Evolutionary conservation across 768 basidiomycete species (phyloP).

Genomic region (Trametes punicea): DNA sequence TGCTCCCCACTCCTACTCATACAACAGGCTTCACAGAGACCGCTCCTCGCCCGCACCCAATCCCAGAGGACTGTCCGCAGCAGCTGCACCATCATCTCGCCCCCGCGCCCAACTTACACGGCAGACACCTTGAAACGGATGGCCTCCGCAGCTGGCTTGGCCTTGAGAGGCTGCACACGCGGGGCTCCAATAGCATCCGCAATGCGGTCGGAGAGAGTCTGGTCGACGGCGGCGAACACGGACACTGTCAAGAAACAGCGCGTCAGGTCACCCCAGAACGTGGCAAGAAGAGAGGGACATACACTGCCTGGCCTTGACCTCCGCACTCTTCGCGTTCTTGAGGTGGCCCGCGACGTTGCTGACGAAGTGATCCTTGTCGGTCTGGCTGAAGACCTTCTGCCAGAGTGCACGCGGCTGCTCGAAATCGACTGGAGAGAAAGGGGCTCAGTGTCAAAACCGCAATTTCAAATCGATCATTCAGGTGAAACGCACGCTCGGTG

Average conservation of each 20-base stretch:
- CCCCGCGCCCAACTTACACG: background rate
- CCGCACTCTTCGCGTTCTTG: constrained; percentile 53
- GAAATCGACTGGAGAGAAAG: constrained; percentile 59
- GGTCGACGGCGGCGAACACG: constrained; percentile 78
- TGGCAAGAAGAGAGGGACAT: constrained; percentile 29
- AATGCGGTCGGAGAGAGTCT: constrained; percentile 70
- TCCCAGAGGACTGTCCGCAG: background rate
- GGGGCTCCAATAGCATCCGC: constrained; percentile 69
- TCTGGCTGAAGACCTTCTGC: constrained; percentile 62
- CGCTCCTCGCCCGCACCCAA: background rate
- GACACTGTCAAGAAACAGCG: constrained; percentile 43
- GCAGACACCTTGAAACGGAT: constrained; percentile 41
- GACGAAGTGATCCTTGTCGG: constrained; percentile 57
- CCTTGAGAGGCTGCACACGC: constrained; percentile 53
- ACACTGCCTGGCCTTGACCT: constrained; percentile 66
- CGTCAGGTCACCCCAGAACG: background rate
- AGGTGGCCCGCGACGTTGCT: constrained; percentile 66
- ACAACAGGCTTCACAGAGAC: background rate
- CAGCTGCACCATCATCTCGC: too few species aligned
- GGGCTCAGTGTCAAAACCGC: background rate
- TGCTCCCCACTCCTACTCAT: background rate
- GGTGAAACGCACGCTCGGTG: constrained; percentile 63
- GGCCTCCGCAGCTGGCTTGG: constrained; percentile 58
- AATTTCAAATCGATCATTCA: background rate
- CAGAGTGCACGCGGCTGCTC: constrained; percentile 78